These are phyloP conservation scores for Geosmithia flava DNA, from an alignment of 2,329 filamentous ascomycete species.

Conservation along the genomic window DNA sequence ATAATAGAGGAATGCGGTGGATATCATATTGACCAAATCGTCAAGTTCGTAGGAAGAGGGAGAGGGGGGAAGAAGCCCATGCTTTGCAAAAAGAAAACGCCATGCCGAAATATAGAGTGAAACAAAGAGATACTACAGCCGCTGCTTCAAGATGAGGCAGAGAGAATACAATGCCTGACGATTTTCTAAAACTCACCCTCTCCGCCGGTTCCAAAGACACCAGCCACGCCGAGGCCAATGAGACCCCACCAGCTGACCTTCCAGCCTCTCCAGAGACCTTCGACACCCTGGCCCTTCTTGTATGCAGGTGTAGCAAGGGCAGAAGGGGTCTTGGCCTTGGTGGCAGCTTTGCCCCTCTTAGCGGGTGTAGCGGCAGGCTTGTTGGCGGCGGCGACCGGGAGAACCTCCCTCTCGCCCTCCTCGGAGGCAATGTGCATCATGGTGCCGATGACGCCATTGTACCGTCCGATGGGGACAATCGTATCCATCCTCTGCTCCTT, in stretches of 20 bases:
- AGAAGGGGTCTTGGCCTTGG: constrained; percentile 10
- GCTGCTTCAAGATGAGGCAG: not conserved
- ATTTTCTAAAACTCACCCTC: constrained; percentile 43
- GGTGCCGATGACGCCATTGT: constrained; percentile 78
- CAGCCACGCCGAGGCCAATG: constrained; percentile 61
- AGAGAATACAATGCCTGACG: constrained; percentile 7
- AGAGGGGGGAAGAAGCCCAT: constrained; percentile 10
- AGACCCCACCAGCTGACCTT: constrained; percentile 69
- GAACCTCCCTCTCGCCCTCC: constrained; percentile 55
- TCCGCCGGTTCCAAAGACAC: constrained; percentile 47
- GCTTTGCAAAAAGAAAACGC: constrained; percentile 15
- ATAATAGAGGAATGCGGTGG: not conserved
- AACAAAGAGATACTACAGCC: not conserved
- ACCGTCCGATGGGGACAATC: constrained; percentile 68
- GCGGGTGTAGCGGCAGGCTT: constrained; percentile 11
- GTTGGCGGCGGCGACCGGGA: constrained; percentile 7
- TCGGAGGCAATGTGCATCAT: constrained; percentile 79
- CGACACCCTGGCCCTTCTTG: constrained; percentile 52
- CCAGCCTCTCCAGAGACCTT: constrained; percentile 63
- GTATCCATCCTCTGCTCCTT: constrained; percentile 44
- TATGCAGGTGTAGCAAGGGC: constrained; percentile 16
- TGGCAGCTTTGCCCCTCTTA: constrained; percentile 18
- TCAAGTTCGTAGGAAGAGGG: constrained; percentile 20
- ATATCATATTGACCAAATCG: constrained; percentile 22
- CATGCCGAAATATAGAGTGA: constrained; percentile 9